These are phyloP conservation scores for Powellomyces hirtus DNA, from an alignment of 192 early-diverging fungal species.

Conservation along the genomic window DNA sequence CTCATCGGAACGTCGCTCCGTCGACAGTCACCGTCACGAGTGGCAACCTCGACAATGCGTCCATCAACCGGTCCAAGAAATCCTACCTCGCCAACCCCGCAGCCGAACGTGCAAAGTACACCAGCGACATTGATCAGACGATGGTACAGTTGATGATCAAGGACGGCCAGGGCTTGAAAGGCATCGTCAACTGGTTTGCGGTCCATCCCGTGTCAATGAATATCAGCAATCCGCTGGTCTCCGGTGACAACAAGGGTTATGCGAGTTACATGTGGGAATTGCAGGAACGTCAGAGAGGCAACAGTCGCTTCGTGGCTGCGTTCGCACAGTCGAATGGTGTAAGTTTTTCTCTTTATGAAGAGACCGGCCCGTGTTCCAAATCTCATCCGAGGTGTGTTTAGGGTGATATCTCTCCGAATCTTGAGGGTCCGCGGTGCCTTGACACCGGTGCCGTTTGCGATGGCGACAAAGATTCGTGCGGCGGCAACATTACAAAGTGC, in stretches of 20 bases:
- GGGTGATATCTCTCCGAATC: conserved; percentile 48
- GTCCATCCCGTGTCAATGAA: conserved; percentile 48
- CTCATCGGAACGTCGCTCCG: conserved; percentile 34
- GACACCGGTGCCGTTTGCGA: conserved; percentile 48
- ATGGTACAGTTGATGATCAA: conserved; percentile 17
- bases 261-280: conserved; percentile 43
- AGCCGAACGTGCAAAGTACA: conserved; percentile 40
- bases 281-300: conserved; percentile 13
- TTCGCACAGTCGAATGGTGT: conserved; percentile 47
- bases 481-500: conserved; percentile 37
- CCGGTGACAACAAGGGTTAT: conserved; percentile 53
- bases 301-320: conserved; percentile 41
- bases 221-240: conserved; percentile 29
- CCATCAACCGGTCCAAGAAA: conserved; percentile 39
- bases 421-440: conserved; percentile 31
- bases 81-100: conserved; percentile 44
- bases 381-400: not conserved
- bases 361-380: not conserved
- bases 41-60: conserved; percentile 29
- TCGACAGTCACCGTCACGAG: conserved; percentile 15
- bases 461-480: conserved; percentile 37
- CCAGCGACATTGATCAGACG: conserved; percentile 33
- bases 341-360: not conserved
- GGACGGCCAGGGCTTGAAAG: conserved; percentile 1
- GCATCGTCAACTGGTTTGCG: conserved; percentile 41